Evolutionary conservation across 2,329 filamentous ascomycete genomes (phyloP).

Genomic region (Ceratocystis cubensis): DNA sequence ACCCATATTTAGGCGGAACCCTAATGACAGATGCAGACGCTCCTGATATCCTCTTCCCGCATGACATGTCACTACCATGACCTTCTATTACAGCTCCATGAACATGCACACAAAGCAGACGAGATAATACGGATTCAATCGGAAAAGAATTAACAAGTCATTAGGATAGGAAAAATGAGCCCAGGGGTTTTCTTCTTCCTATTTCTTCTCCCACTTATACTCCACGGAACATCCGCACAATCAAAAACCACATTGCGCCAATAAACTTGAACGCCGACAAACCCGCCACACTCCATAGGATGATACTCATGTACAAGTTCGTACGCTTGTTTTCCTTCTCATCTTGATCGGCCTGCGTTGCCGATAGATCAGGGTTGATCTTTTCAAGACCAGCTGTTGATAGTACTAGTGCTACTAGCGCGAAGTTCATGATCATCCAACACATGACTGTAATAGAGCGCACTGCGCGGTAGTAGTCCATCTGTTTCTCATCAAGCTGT

Average conservation of each 20-base stretch:
- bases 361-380: constrained; percentile 37
- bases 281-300: constrained; percentile 79
- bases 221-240: constrained; percentile 72
- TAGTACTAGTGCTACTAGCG: constrained; percentile 71
- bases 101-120: too few species aligned
- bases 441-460: constrained; percentile 79
- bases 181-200: not conserved
- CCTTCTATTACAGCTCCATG: too few species aligned
- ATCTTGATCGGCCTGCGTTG: constrained; percentile 26
- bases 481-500: constrained; percentile 65
- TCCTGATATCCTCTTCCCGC: too few species aligned
- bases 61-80: too few species aligned
- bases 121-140: too few species aligned
- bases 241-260: constrained; percentile 82
- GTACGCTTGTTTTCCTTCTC: constrained; percentile 42
- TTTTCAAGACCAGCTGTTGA: constrained; percentile 71
- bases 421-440: constrained; percentile 97
- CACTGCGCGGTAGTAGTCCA: constrained; percentile 97
- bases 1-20: too few species aligned
- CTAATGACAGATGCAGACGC: too few species aligned
- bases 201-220: constrained; percentile 33
- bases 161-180: not conserved
- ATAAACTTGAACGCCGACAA: constrained; percentile 77
- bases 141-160: not conserved
- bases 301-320: constrained; percentile 72